Conservation (phyloP, 805 yeast genomes). For the Schizosaccharomyces pombe region ASM294v3 CU329670.1:2648001-2648500, state of each 20-base stretch:
- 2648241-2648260: slow-evolving; percentile 17
- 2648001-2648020: slow-evolving; percentile 44
- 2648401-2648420: slow-evolving; percentile 57
- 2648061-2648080: slow-evolving; percentile 14
- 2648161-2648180: slow-evolving; percentile 10
- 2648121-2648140: slow-evolving; percentile 42
- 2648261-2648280: slow-evolving; percentile 17
- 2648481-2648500: slow-evolving; percentile 30
- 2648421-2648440: slow-evolving; percentile 47
- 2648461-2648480: slow-evolving; percentile 49
- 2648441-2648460: slow-evolving; percentile 44
- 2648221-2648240: slow-evolving; percentile 20
- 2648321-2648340: slow-evolving; percentile 61
- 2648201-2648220: slow-evolving; percentile 21
- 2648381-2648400: not conserved
- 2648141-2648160: slow-evolving; percentile 19
- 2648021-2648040: slow-evolving; percentile 17
- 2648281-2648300: slow-evolving; percentile 19
- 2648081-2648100: slow-evolving; percentile 17
- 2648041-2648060: slow-evolving; percentile 15
- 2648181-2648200: slow-evolving; percentile 11
- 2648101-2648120: slow-evolving; percentile 32
- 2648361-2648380: slow-evolving; percentile 11
- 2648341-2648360: slow-evolving; percentile 12
- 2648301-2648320: slow-evolving; percentile 22